Evolutionary conservation across 371 early-diverging fungal species (phyloP).

Genomic region (Mucor plumbeus): DNA sequence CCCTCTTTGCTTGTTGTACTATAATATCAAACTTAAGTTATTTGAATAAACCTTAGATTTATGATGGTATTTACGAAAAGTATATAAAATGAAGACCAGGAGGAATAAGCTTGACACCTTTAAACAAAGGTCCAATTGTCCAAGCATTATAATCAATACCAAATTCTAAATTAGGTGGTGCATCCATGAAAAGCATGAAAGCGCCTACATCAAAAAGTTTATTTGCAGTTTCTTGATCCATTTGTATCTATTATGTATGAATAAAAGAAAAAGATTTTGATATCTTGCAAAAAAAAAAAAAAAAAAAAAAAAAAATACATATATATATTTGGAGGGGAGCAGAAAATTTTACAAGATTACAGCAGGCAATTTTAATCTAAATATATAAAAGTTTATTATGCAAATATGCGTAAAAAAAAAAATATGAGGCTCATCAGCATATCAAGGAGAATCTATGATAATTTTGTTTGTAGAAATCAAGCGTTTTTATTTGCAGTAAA

Average conservation of each 20-base stretch:
- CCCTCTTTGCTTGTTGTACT: slow-evolving; percentile 63
- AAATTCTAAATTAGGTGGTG: slow-evolving; percentile 84
- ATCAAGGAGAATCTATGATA: no score
- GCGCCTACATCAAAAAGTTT: slow-evolving; percentile 79
- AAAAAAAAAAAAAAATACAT: background rate
- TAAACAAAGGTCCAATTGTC: slow-evolving; percentile 90
- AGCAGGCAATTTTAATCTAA: no score
- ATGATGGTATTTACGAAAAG: slow-evolving; percentile 65
- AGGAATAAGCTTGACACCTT: slow-evolving; percentile 92
- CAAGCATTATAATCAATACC: slow-evolving; percentile 93
- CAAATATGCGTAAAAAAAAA: background rate
- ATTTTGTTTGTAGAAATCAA: no score
- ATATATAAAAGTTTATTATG: background rate
- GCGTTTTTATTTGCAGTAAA: no score
- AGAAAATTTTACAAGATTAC: background rate
- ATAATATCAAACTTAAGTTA: background rate
- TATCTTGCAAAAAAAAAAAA: background rate
- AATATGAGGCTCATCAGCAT: no score
- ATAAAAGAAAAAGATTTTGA: background rate
- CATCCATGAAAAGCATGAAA: slow-evolving; percentile 79
- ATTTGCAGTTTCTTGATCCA: slow-evolving; percentile 82
- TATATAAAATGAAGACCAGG: slow-evolving; percentile 94
- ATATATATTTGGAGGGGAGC: background rate
- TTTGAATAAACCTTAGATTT: background rate
- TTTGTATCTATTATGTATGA: slow-evolving; percentile 19